A percentile compares a stretch with the other conserved stretches of the same genome.
Evolutionary conservation across 2,329 filamentous ascomycete species (phyloP).

Genomic region (Phialocephala sp.): DNA sequence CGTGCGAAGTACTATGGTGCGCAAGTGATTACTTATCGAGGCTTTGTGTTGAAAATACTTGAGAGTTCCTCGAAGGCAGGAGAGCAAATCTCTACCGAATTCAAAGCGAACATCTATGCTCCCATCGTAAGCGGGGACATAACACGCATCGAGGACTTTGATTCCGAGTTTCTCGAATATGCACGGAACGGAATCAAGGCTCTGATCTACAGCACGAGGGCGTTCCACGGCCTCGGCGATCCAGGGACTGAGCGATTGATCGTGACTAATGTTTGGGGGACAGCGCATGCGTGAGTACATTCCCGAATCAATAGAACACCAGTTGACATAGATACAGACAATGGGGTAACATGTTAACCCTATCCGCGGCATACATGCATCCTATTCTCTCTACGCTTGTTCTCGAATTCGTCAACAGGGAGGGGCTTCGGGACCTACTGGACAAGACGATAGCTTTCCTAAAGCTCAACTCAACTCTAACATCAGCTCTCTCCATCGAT

Average conservation of each 20-base stretch:
- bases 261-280: constrained; percentile 96
- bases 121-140: constrained; percentile 48
- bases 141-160: constrained; percentile 45
- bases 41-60: constrained; percentile 67
- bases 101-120: constrained; percentile 34
- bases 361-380: constrained; percentile 80
- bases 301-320: constrained; percentile 8
- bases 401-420: constrained; percentile 59
- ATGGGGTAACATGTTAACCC: constrained; percentile 95
- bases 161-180: constrained; percentile 55
- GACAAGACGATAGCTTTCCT: constrained; percentile 79
- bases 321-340: constrained; percentile 63
- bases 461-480: constrained; percentile 69
- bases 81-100: constrained; percentile 32
- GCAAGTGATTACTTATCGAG: constrained; percentile 85
- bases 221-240: constrained; percentile 68
- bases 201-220: constrained; percentile 82
- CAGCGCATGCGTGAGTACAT: constrained; percentile 81
- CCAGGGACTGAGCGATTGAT: constrained; percentile 68
- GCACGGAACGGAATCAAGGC: constrained; percentile 62
- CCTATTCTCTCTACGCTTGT: constrained; percentile 63
- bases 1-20: constrained; percentile 96
- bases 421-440: constrained; percentile 65
- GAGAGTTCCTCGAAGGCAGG: constrained; percentile 40
- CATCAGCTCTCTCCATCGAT: constrained; percentile 76